phyloP scores from a whole-genome alignment of 495 filamentous ascomycete species.

The Parathielavia hyrcaniae region DNA sequence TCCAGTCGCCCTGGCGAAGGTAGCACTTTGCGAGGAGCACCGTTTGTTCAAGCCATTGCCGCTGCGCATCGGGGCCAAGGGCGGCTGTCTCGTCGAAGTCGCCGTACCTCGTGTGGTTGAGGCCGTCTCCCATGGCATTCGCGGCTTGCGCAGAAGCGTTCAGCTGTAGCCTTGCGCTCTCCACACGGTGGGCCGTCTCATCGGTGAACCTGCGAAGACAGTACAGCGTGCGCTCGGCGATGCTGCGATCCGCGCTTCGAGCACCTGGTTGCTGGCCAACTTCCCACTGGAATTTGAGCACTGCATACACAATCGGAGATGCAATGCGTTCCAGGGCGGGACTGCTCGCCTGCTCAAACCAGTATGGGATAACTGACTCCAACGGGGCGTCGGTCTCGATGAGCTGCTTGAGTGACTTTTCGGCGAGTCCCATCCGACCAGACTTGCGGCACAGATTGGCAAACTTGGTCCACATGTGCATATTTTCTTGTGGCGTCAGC shows the following conservation, averaged over 20 bases:
- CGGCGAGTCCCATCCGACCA: constrained; percentile 87
- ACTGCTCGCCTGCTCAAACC: constrained; percentile 45
- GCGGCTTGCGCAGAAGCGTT: constrained; percentile 50
- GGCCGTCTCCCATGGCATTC: constrained; percentile 45
- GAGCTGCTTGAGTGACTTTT: constrained; percentile 80
- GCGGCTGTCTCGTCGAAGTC: constrained; percentile 48
- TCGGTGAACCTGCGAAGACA: constrained; percentile 76
- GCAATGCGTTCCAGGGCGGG: constrained; percentile 43
- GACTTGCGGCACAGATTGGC: constrained; percentile 96
- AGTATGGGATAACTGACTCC: constrained; percentile 50
- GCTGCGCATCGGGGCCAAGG: constrained; percentile 38
- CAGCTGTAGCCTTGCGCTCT: constrained; percentile 47
- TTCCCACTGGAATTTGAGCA: constrained; percentile 94
- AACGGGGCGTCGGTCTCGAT: constrained; percentile 57
- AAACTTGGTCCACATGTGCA: constrained; percentile 99
- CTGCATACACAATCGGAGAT: constrained; percentile 80
- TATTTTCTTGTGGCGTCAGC: constrained; percentile 81
- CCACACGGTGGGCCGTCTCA: constrained; percentile 68
- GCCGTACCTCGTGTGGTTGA: constrained; percentile 52
- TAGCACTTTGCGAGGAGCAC: constrained; percentile 90
- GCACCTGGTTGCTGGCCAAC: constrained; percentile 48
- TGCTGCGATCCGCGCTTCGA: constrained; percentile 34
- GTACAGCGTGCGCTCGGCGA: constrained; percentile 59
- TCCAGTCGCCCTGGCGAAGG: constrained; percentile 93
- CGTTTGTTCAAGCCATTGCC: constrained; percentile 53